Percentiles rank a stretch among this genome's conserved stretches.
phyloP scores from a whole-genome alignment of 345 rosid genomes.

The Passiflora organensis region DNA sequence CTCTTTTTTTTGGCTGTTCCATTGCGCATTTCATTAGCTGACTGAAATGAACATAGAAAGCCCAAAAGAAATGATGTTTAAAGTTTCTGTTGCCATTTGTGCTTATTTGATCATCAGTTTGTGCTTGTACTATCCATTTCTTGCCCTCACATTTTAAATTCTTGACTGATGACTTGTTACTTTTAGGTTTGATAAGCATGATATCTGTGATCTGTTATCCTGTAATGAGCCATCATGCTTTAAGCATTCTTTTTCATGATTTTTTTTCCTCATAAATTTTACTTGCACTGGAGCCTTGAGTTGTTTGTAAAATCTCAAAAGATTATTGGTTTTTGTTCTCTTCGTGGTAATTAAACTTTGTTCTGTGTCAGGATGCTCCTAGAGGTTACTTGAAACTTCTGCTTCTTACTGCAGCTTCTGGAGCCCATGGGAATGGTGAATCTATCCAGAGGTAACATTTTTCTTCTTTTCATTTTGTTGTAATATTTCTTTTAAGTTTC shows the following conservation, averaged over 20 bases:
- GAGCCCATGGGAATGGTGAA: slow-evolving; percentile 73
- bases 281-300: not conserved
- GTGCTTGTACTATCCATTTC: no score
- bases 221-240: not conserved
- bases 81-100: no score
- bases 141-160: no score
- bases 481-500: no score
- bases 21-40: no score
- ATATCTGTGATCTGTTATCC: not conserved
- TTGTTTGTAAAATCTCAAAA: not conserved
- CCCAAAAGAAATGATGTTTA: no score
- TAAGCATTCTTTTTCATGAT: no score
- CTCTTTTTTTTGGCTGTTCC: slow-evolving; percentile 6
- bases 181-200: not conserved
- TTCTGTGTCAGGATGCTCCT: slow-evolving; percentile 74
- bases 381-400: slow-evolving; percentile 92
- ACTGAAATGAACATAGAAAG: no score
- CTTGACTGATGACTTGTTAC: no score
- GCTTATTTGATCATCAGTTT: no score
- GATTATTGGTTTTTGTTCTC: not conserved
- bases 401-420: slow-evolving; percentile 94
- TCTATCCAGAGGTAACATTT: slow-evolving; percentile 77
- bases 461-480: slow-evolving; percentile 6
- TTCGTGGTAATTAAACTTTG: slow-evolving; percentile 10
- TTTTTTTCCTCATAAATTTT: not conserved